These are phyloP conservation scores for Herpetospermum pedunculosum DNA, from an alignment of 306 rosid species.

Conservation along the genomic window DNA sequence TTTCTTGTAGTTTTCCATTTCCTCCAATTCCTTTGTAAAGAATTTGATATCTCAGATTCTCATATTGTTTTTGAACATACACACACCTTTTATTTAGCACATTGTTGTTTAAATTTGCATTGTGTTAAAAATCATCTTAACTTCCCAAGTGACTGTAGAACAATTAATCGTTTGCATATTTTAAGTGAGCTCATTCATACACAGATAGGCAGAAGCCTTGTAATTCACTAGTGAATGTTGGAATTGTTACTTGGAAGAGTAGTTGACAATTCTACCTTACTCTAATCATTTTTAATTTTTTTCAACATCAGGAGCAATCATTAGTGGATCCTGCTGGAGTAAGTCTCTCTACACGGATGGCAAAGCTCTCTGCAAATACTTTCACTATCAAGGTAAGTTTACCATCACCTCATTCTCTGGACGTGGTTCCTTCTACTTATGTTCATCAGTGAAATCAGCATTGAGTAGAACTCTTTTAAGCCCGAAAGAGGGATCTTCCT, in stretches of 20 bases:
- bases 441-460: background rate
- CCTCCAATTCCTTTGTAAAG: background rate
- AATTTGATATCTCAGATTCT: background rate
- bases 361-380: slow-evolving; percentile 48
- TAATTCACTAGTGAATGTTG: background rate
- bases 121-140: background rate
- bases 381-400: slow-evolving; percentile 57
- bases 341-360: slow-evolving; percentile 30
- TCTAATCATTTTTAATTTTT: slow-evolving; percentile 1
- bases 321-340: slow-evolving; percentile 27
- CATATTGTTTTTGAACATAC: background rate
- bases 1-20: background rate
- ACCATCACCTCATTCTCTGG: background rate
- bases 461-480: background rate
- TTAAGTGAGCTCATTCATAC: background rate
- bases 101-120: background rate
- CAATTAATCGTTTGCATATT: background rate
- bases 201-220: background rate
- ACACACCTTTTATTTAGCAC: background rate
- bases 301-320: slow-evolving; percentile 41
- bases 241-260: background rate
- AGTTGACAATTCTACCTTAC: background rate
- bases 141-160: background rate
- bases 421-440: background rate
- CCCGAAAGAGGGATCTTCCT: background rate